Evolutionary conservation across 305 asterid species (phyloP).

Genomic region (Fraxinus albicans): DNA sequence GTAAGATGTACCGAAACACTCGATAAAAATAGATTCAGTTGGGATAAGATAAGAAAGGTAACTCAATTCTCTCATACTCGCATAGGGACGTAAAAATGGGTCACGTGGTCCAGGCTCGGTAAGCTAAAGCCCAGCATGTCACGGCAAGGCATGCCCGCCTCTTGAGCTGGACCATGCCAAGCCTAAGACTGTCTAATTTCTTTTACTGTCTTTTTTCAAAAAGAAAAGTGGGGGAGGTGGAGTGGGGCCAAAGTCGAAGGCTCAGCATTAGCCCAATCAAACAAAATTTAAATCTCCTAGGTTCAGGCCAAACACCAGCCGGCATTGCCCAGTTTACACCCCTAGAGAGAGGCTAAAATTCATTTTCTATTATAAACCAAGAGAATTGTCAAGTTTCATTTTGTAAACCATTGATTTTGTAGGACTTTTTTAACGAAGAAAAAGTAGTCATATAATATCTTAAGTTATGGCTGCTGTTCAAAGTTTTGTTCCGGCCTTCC

Average conservation of each 20-base stretch:
- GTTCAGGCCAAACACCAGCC: background rate
- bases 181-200: background rate
- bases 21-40: slow-evolving; percentile 5
- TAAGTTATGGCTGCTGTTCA: background rate
- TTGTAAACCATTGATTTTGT: background rate
- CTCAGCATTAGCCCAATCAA: background rate
- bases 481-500: background rate
- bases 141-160: background rate
- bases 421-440: background rate
- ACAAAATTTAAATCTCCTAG: background rate
- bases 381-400: background rate
- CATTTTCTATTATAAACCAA: background rate
- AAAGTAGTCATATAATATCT: background rate
- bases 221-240: too few relatives aligned
- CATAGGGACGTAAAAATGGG: background rate
- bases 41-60: background rate
- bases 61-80: background rate
- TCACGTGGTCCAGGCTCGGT: background rate
- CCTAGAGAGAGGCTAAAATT: background rate
- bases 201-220: background rate
- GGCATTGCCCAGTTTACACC: background rate
- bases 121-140: background rate
- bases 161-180: background rate
- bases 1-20: background rate
- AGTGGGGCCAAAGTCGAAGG: background rate